Conservation (phyloP, 371 early-diverging fungal species). For the Blakeslea trispora region DNA sequence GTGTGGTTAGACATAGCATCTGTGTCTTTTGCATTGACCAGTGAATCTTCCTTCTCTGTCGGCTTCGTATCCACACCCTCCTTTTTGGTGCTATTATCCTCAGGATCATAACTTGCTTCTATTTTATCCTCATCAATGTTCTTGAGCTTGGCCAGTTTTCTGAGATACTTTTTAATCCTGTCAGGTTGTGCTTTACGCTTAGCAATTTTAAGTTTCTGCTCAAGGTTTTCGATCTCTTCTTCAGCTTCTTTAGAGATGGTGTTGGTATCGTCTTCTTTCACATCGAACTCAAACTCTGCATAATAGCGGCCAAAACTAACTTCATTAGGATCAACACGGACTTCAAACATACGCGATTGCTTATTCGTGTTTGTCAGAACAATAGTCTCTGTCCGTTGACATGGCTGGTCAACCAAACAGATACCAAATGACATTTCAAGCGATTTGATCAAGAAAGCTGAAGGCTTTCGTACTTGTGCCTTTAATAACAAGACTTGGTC, state of each 20-base stretch:
- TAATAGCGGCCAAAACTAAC: constrained; percentile 60
- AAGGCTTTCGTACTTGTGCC: constrained; percentile 89
- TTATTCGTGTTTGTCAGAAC: constrained; percentile 82
- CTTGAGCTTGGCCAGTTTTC: constrained; percentile 67
- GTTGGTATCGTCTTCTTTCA: constrained; percentile 64
- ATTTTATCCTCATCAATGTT: constrained; percentile 35
- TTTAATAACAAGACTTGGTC: constrained; percentile 83
- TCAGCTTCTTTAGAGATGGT: constrained; percentile 80
- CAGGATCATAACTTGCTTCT: constrained; percentile 4
- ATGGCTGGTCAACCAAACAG: constrained; percentile 59
- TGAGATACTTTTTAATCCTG: constrained; percentile 85
- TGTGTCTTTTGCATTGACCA: constrained; percentile 1
- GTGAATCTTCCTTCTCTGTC: neutral
- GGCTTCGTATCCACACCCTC: constrained; percentile 7
- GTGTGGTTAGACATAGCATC: neutral
- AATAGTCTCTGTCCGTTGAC: constrained; percentile 51
- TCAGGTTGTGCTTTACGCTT: constrained; percentile 87
- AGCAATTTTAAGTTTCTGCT: constrained; percentile 97
- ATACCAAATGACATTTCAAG: constrained; percentile 78
- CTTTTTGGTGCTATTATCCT: neutral
- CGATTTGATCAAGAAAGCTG: constrained; percentile 84
- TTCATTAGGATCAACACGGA: constrained; percentile 76
- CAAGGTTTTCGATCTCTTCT: constrained; percentile 93
- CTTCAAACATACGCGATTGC: constrained; percentile 79
- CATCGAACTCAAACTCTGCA: constrained; percentile 71